These are phyloP conservation scores for Fusarium sp. DNA, from an alignment of 2,329 filamentous ascomycete species.

Conservation along the genomic window DNA sequence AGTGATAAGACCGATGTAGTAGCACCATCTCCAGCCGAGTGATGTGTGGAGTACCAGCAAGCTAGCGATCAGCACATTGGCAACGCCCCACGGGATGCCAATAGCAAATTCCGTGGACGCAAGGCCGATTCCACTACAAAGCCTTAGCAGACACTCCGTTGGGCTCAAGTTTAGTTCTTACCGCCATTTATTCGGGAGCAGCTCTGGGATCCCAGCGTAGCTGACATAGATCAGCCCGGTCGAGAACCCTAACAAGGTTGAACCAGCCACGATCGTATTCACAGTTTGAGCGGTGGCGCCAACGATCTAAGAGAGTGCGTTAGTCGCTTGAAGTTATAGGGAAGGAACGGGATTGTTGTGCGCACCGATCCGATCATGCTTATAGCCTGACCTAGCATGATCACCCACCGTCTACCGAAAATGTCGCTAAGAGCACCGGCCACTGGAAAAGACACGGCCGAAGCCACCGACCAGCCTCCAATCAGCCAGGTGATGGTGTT, in stretches of 20 bases:
- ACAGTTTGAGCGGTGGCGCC: slow-evolving; percentile 13
- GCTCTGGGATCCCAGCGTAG: slow-evolving; percentile 16
- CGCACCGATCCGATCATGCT: slow-evolving; percentile 13
- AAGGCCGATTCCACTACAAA: slow-evolving; percentile 15
- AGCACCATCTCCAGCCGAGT: slow-evolving; percentile 19
- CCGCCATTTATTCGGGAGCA: slow-evolving; percentile 22
- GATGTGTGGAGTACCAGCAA: slow-evolving; percentile 14
- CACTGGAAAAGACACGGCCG: slow-evolving; percentile 17
- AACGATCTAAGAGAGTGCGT: neutral
- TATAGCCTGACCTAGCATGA: slow-evolving; percentile 13
- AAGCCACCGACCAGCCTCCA: slow-evolving; percentile 17
- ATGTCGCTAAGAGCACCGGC: slow-evolving; percentile 22
- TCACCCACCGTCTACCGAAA: slow-evolving; percentile 17
- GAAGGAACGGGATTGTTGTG: neutral
- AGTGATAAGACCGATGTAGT: slow-evolving; percentile 24
- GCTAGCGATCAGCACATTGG: slow-evolving; percentile 11
- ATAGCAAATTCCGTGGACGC: slow-evolving; percentile 25
- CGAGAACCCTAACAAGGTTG: slow-evolving; percentile 18
- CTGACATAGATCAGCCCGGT: slow-evolving; percentile 20
- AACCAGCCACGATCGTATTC: slow-evolving; percentile 10
- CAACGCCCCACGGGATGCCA: slow-evolving; percentile 9
- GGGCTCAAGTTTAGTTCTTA: neutral
- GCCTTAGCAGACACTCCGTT: too few species aligned
- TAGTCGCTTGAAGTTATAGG: too few species aligned
- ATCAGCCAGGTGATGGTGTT: slow-evolving; percentile 16